Evolutionary conservation across 148 eudicot genomes (phyloP), one percentile per base, ranked within the genome.

Genomic region (Euryodendron excelsum): DNA sequence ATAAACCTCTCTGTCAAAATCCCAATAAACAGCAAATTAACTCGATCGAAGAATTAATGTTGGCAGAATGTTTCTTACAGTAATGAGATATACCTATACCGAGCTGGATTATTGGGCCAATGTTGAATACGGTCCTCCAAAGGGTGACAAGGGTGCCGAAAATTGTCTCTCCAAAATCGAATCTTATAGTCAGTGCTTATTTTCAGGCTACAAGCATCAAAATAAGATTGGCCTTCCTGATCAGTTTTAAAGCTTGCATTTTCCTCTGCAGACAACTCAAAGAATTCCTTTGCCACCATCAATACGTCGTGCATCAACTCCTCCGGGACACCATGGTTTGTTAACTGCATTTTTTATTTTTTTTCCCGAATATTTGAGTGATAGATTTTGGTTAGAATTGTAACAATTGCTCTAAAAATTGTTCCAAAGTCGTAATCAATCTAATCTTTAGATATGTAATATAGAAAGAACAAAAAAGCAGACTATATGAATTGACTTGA

Each of bases 341-440:
- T 72, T n/a, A 72, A 31, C 75, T 72, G 60, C 75, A 72, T n/a
- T 50, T 18, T 17, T 69, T n/a, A n/a, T n/a, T n/a, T n/a, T n/a
- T n/a, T n/a, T n/a, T n/a, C n/a, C n/a, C n/a, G n/a, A n/a, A n/a
- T n/a, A n/a, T n/a, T n/a, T n/a, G n/a, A n/a, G n/a, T n/a, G n/a
- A n/a, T n/a, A n/a, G n/a, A n/a, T n/a, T n/a, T n/a, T n/a, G n/a
- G n/a, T n/a, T n/a, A n/a, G n/a, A n/a, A n/a, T n/a, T n/a, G n/a
- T n/a, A n/a, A n/a, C n/a, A n/a, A n/a, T n/a, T n/a, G n/a, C n/a
- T n/a, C n/a, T n/a, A n/a, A n/a, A n/a, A n/a, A n/a, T n/a, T n/a
- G n/a, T n/a, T n/a, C n/a, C n/a, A n/a, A n/a, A n/a, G n/a, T n/a
- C n/a, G n/a, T n/a, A n/a, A n/a, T n/a, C n/a, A n/a, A n/a, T n/a